A percentile compares a stretch with the other conserved stretches of the same genome.
These are phyloP conservation scores for Penicillium psychrosexuale DNA, from an alignment of 2,329 filamentous ascomycete genomes.

Conservation along the genomic window DNA sequence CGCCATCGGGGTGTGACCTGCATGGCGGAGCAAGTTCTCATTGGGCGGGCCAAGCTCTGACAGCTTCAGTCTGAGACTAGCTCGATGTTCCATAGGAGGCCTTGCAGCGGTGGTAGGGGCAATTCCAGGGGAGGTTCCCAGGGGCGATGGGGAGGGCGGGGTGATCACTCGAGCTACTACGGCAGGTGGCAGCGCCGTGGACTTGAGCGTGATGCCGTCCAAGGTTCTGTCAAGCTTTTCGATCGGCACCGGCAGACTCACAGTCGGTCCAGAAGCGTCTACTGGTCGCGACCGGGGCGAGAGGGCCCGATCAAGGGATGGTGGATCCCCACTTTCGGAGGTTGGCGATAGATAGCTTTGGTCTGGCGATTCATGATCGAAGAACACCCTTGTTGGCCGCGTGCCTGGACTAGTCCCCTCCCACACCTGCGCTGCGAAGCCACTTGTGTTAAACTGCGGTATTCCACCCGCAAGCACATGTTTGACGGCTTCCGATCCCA, in stretches of 20 bases:
- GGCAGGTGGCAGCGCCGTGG: conserved; percentile 43
- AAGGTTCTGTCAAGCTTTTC: conserved; percentile 47
- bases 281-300: conserved; percentile 36
- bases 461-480: conserved; percentile 8
- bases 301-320: conserved; percentile 42
- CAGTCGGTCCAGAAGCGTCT: conserved; percentile 28
- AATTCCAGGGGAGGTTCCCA: conserved; percentile 24
- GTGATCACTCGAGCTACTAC: conserved; percentile 45
- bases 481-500: conserved; percentile 11
- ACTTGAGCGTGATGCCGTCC: conserved; percentile 49
- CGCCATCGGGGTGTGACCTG: conserved; percentile 47
- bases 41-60: conserved; percentile 40
- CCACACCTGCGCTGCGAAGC: conserved; percentile 40
- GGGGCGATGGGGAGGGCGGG: conserved; percentile 36
- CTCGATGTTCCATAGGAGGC: conserved; percentile 26
- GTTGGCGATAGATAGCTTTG: conserved; percentile 27
- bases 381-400: conserved; percentile 45
- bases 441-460: conserved; percentile 12
- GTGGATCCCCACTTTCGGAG: conserved; percentile 31
- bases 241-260: conserved; percentile 44
- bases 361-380: conserved; percentile 31
- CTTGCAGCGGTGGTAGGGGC: conserved; percentile 26
- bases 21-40: conserved; percentile 41
- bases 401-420: conserved; percentile 41
- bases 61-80: conserved; percentile 34